Evolutionary conservation across 2,329 filamentous ascomycete species (phyloP), one percentile per base, ranked within the genome.

Genomic region (Didymella arachidicola): DNA sequence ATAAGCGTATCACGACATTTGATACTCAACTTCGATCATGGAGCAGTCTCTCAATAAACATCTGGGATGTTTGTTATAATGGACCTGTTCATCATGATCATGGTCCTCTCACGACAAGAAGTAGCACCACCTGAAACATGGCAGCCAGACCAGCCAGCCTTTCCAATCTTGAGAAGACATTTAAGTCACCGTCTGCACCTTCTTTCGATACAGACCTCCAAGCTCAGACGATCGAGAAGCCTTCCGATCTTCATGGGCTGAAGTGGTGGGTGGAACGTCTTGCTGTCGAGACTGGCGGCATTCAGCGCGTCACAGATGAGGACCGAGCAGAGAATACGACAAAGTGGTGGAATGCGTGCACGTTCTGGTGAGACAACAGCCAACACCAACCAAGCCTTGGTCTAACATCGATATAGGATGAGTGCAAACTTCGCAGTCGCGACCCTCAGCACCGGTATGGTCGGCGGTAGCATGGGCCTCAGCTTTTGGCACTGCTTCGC

Each of bases 401-500:
- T 41, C 12, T 25, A 5, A 41, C 38, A 41, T 25, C 14, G 7
- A 29, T 39, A 34, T 18, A 39, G 34, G 46, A 49, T 39, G 34
- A 49, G 34, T 19, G 30, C 44, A 5, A 47, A 49, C 48, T 76
- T 76, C 72, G 74, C 74, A 1, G 71, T 77, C 1, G 74, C 73
- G 7, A 77, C 75, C 1, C 60, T 77, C 3, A 77, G 71, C 30
- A 71, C 72, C 2, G 74, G 75, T 8, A 70, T 71, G 10, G 50
- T 77, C 0, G 73, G 74, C 5, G 75, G 72, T 1, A 56, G 63
- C 1, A 66, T 77, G 45, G 73, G 73, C 12, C 71, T 76, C 4
- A 60, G 65, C 2, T 77, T 78, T 53, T 77, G 74, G 76, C 72
- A 77, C 43, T 76, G 69, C 51, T 77, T 78, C 52, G 70, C 71